phyloP scores from a whole-genome alignment of 345 rosid species.

The Pugionium dolabratum region DNA sequence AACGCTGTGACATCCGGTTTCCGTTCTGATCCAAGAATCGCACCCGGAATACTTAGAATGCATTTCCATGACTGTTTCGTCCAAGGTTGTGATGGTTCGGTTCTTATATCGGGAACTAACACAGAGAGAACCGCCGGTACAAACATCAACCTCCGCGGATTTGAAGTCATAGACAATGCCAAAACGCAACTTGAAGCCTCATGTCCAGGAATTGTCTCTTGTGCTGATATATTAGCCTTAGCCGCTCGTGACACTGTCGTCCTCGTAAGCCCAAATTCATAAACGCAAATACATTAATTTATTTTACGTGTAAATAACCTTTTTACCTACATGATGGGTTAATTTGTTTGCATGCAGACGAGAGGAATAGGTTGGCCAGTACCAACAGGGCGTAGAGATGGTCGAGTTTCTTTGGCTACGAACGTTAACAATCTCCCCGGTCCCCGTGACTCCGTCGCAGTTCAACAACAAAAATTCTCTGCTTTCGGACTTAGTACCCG shows the following conservation, averaged over 20 bases:
- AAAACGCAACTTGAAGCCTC: neutral
- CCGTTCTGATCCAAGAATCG: slow-evolving; percentile 28
- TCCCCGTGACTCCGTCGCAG: slow-evolving; percentile 44
- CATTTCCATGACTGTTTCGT: neutral
- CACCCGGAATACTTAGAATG: slow-evolving; percentile 19
- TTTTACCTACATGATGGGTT: slow-evolving; percentile 37
- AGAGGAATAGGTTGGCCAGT: slow-evolving; percentile 52
- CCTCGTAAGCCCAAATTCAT: slow-evolving; percentile 26
- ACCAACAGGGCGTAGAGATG: slow-evolving; percentile 58
- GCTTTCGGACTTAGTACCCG: slow-evolving; percentile 46
- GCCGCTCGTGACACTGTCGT: slow-evolving; percentile 47
- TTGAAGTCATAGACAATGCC: slow-evolving; percentile 4
- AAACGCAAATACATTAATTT: neutral
- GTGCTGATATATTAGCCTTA: slow-evolving; percentile 45
- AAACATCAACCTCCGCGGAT: slow-evolving; percentile 7
- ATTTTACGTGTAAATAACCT: slow-evolving; percentile 11
- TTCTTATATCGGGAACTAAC: slow-evolving; percentile 13
- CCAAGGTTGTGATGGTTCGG: slow-evolving; percentile 16
- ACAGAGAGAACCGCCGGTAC: slow-evolving; percentile 14
- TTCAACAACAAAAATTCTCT: slow-evolving; percentile 47
- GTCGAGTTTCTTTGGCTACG: slow-evolving; percentile 48
- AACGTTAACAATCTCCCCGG: slow-evolving; percentile 44
- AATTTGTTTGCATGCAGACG: slow-evolving; percentile 41
- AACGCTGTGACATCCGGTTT: slow-evolving; percentile 44
- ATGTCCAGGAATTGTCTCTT: slow-evolving; percentile 36